Base-by-base conservation (phyloP, 2,329 filamentous ascomycete species). In the Sporothrix mexicana region DNA sequence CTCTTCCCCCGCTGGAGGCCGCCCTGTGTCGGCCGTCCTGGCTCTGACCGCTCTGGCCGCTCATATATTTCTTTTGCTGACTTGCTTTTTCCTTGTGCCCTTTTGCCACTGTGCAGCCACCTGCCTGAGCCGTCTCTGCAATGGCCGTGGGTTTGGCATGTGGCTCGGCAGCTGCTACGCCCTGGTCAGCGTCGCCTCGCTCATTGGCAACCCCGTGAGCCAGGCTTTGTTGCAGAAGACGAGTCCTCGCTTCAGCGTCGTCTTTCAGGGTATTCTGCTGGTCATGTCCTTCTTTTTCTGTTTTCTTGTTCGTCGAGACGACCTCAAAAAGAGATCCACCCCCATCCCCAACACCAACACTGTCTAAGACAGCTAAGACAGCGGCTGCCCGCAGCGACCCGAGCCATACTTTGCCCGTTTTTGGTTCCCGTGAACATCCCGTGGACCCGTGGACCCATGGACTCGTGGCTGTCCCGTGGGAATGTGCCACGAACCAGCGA, bases 131-230 rank as follows among this genome's bases (percentile, higher is more conserved):
- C 67, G 73, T 2, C 77, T 80, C 2, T 79, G 77, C 55, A 70
- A 74, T 15, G 74, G 75, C 41, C 73, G 75, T 10, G 76, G 74
- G 41, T 77, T 73, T 17, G 77, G 77, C 4, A 80, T 78, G 10
- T 80, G 79, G 76, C 72, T 80, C 4, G 79, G 79, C 1, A 77
- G 75, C 3, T 78, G 74, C 8, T 80, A 79, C 69, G 76, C 76
- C 1, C 64, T 80, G 30, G 76, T 76, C 51, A 76, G 78, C n/a
- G 73, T 80, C 67, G 78, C 78, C 7, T 74, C 72, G 13, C 69
- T 77, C 51, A 74, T 77, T 30, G 75, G 75, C 53, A 78, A 78
- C 69, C 76, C 77, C 2, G 64, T 72, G 20, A 77, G 76, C 25
- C 75, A 74, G 53, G 72, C 74, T n/a, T 75, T 78, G 41, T 70